Percentiles rank a stretch among this genome's conserved stretches.
phyloP scores from a whole-genome alignment of 1,139 yeast genomes.

The Lodderomyces beijingensis region DNA sequence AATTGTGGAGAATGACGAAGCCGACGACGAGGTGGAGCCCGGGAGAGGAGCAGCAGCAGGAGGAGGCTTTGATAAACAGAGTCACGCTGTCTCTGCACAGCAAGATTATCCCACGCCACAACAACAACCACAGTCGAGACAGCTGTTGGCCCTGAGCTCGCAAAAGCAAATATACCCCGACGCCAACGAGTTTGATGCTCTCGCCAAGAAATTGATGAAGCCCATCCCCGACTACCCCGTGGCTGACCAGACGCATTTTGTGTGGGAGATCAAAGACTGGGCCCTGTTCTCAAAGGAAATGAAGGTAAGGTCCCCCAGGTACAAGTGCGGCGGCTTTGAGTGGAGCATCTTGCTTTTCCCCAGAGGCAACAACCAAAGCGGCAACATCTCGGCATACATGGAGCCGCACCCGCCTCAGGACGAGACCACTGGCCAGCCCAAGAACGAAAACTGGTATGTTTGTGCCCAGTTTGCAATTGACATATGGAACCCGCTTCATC shows the following conservation, averaged over 20 bases:
- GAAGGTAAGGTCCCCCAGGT: conserved; percentile 49
- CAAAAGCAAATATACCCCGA: conserved; percentile 14
- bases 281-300: conserved; percentile 39
- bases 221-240: conserved; percentile 44
- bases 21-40: conserved; percentile 6
- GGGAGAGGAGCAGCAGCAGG: too few species aligned
- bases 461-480: conserved; percentile 91
- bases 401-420: conserved; percentile 51
- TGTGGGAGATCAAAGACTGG: conserved; percentile 81
- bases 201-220: conserved; percentile 33
- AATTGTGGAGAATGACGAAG: conserved; percentile 7
- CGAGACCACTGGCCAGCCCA: conserved; percentile 22
- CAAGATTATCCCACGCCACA: neutral
- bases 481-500: conserved; percentile 76
- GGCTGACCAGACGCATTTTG: conserved; percentile 39
- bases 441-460: conserved; percentile 62
- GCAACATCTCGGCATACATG: conserved; percentile 55
- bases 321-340: conserved; percentile 61
- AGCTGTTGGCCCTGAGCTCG: conserved; percentile 1
- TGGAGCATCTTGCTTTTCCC: conserved; percentile 82
- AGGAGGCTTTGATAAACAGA: too few species aligned
- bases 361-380: conserved; percentile 54
- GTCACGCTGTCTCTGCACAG: neutral
- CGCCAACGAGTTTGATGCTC: conserved; percentile 29
- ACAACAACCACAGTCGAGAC: neutral